phyloP scores from a whole-genome alignment of 805 yeast species.

The Sungouiozyma ichnusensis region DNA sequence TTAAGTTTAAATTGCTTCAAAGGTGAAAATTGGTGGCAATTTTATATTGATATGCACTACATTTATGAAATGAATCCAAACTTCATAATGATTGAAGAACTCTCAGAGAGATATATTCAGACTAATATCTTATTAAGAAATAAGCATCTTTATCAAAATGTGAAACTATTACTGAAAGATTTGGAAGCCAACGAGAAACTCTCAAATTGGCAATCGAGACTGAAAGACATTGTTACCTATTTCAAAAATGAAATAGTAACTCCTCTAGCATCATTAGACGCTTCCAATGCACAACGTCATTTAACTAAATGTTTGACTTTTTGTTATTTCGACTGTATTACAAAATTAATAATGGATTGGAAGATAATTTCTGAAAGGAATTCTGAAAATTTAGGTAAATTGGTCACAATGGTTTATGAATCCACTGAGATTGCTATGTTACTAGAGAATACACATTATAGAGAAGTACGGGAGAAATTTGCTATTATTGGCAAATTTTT shows the following conservation, averaged over 20 bases:
- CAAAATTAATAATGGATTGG: slow-evolving; percentile 19
- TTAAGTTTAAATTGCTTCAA: slow-evolving; percentile 10
- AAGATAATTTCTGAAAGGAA: slow-evolving; percentile 26
- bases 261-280: slow-evolving; percentile 11
- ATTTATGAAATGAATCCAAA: slow-evolving; percentile 4
- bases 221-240: slow-evolving; percentile 16
- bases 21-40: slow-evolving; percentile 21
- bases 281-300: slow-evolving; percentile 6
- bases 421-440: slow-evolving; percentile 13
- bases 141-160: slow-evolving; percentile 5
- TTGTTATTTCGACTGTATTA: slow-evolving; percentile 15
- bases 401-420: slow-evolving; percentile 16
- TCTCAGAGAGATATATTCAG: slow-evolving; percentile 14
- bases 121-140: slow-evolving; percentile 12
- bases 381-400: slow-evolving; percentile 23
- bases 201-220: slow-evolving; percentile 16
- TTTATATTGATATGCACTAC: slow-evolving; percentile 18
- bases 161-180: slow-evolving; percentile 9
- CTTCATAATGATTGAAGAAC: slow-evolving; percentile 15
- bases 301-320: slow-evolving; percentile 13
- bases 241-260: slow-evolving; percentile 10
- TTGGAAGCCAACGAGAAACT: slow-evolving; percentile 15
- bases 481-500: slow-evolving; percentile 19
- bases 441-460: slow-evolving; percentile 12
- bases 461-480: slow-evolving; percentile 22